phyloP scores from a whole-genome alignment of 176 grass and related monocot genomes.

The Triticum dicoccoides region DNA sequence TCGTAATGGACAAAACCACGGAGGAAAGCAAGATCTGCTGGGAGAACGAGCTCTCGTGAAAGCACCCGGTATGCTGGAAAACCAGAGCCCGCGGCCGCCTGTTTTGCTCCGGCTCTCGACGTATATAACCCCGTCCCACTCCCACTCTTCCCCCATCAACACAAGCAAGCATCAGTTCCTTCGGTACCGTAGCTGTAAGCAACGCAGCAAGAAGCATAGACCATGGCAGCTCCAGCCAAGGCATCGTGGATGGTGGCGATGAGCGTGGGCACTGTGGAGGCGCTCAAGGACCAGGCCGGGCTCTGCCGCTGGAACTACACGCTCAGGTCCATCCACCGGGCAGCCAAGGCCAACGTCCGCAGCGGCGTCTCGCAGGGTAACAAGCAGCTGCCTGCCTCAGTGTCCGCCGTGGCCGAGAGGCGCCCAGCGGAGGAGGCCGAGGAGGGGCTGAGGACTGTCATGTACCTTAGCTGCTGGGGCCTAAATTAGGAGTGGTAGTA shows the following conservation, averaged over 20 bases:
- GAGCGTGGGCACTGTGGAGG: constrained; percentile 63
- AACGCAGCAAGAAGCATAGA: not conserved
- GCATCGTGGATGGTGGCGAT: constrained; percentile 54
- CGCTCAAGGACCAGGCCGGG: constrained; percentile 60
- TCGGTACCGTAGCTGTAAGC: not conserved
- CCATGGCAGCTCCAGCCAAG: constrained; percentile 41
- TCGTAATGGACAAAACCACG: no score
- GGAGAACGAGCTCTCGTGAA: no score
- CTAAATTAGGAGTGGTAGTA: not conserved
- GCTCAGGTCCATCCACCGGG: constrained; percentile 31
- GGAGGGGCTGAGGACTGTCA: not conserved
- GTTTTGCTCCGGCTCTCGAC: not conserved
- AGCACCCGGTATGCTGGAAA: constrained; percentile 15
- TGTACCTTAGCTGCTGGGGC: not conserved
- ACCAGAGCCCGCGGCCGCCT: constrained; percentile 10
- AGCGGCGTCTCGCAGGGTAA: constrained; percentile 18
- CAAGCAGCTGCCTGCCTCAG: not conserved
- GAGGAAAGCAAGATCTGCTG: no score
- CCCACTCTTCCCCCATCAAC: not conserved
- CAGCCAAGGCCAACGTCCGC: constrained; percentile 29
- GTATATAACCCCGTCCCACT: not conserved
- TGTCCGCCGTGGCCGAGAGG: not conserved
- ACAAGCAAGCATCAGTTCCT: not conserved
- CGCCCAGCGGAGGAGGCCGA: not conserved
- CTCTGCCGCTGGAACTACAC: constrained; percentile 84